Conservation (phyloP, 2,329 filamentous ascomycete genomes). For the Fonsecaea pedrosoi region DNA sequence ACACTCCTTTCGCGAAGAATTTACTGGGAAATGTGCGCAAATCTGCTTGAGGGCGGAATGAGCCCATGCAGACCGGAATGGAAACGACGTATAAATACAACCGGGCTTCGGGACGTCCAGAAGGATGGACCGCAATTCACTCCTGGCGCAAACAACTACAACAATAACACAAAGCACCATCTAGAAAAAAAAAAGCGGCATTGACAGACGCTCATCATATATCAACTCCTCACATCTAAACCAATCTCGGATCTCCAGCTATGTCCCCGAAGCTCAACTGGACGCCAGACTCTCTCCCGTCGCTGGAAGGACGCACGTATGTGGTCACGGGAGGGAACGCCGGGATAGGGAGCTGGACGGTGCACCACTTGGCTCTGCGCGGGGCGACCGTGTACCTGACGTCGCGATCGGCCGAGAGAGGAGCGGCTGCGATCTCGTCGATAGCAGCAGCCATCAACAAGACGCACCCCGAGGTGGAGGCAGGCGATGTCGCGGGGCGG, state of each 20-base stretch:
- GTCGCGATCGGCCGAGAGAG: slow-evolving; percentile 47
- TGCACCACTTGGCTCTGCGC: slow-evolving; percentile 52
- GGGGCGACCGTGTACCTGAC: slow-evolving; percentile 50
- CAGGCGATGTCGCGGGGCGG: slow-evolving; percentile 12
- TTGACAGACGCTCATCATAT: slow-evolving; percentile 9
- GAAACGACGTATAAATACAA: slow-evolving; percentile 1
- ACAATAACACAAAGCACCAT: not conserved
- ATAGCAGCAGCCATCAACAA: slow-evolving; percentile 46
- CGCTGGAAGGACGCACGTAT: slow-evolving; percentile 53
- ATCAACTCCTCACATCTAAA: too few species aligned
- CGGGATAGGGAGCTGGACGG: slow-evolving; percentile 56
- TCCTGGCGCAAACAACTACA: not conserved
- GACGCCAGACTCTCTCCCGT: slow-evolving; percentile 54
- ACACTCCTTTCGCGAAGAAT: not conserved
- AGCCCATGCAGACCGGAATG: not conserved
- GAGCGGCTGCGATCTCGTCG: slow-evolving; percentile 43
- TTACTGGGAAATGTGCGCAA: not conserved
- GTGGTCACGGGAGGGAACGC: slow-evolving; percentile 58
- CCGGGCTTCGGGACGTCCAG: not conserved
- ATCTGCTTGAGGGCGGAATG: not conserved
- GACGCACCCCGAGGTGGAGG: slow-evolving; percentile 37
- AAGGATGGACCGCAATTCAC: not conserved
- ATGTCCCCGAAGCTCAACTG: slow-evolving; percentile 27
- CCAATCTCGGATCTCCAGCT: slow-evolving; percentile 14
- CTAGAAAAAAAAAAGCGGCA: not conserved